A percentile compares a stretch with the other conserved stretches of the same genome.
phyloP scores from a whole-genome alignment of 768 basidiomycete species.

The Tremella mesenterica region DNA sequence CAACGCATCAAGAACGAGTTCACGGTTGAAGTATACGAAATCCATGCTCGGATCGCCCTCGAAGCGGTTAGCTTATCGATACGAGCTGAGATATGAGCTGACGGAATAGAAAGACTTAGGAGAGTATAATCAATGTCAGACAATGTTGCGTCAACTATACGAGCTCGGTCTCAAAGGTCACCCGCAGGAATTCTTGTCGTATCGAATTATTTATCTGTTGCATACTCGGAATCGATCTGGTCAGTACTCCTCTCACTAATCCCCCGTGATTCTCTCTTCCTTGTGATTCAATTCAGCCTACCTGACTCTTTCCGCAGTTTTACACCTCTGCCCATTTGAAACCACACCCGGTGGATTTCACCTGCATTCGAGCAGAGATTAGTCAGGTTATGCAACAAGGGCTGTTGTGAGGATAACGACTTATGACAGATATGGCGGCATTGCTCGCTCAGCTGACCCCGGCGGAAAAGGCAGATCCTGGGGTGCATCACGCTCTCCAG shows the following conservation, averaged over 20 bases:
- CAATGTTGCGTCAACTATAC: conserved; percentile 77
- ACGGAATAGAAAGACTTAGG: conserved; percentile 80
- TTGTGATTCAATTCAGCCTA: too few species aligned
- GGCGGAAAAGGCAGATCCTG: conserved; percentile 69
- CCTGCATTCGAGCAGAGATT: too few species aligned
- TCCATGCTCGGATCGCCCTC: conserved; percentile 92
- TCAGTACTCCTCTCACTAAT: conserved; percentile 45
- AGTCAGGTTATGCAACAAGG: too few species aligned
- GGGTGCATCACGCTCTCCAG: conserved; percentile 77
- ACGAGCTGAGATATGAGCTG: background rate
- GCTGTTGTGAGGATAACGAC: too few species aligned
- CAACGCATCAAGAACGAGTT: conserved; percentile 99
- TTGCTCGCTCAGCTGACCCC: conserved; percentile 96
- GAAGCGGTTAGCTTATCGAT: conserved; percentile 58
- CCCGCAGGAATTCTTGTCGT: conserved; percentile 92
- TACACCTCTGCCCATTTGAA: too few species aligned
- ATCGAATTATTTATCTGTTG: conserved; percentile 89
- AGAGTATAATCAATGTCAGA: conserved; percentile 97
- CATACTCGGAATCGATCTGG: conserved; percentile 91
- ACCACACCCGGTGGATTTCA: too few species aligned
- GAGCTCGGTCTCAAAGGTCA: conserved; percentile 87
- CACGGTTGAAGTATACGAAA: conserved; percentile 94
- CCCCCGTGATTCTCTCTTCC: background rate
- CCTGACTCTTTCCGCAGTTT: too few species aligned
- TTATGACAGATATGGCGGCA: conserved; percentile 74